Evolutionary conservation across 169 alveolate species (phyloP), one percentile per base, ranked within the genome.

Genomic region (Theileria equi): DNA sequence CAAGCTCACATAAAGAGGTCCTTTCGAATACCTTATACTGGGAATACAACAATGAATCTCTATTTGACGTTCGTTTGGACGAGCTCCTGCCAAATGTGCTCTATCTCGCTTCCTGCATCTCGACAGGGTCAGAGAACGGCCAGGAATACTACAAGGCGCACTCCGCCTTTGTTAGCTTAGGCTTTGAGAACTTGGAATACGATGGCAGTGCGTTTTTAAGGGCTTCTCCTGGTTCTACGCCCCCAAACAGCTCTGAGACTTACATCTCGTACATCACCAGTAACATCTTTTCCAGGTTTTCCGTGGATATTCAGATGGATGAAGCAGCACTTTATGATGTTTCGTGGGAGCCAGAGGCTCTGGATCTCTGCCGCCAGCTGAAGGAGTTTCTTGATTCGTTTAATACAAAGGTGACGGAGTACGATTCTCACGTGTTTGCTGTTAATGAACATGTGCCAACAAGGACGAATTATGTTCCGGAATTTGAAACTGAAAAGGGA

Each of bases 271-370:
- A 47, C n/a, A 50, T 38, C 43, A 19, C n/a, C 31, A 59, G 67
- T 16, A n/a, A 66, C 45, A 73, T 73, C 5, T 73, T 73, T 36
- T 19, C 62, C 43, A 48, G 19, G n/a, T 17, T 13, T 13, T 40
- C 62, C 25, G 45, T 21, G 1, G 73, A 28, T 19, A 38, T 76
- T 13, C 59, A 63, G 67, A 31, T 66, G 21, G 85, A 76, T 28
- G 80, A 76, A 8, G 63, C 31, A 5, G 69, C 85, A 19, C n/a
- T 36, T 23, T 31, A 40, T 28, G 85, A 76, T 21, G 85, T 73
- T 2, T 76, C 85, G 45, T 76, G 79, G 85, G 79, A 63, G 8
- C 64, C 45, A 28, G 85, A 76, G 45, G 26, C 85, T n/a, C 32
- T 49, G 31, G 74, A 61, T 13, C 60, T 52, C 4, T 34, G 74